Evolutionary conservation across 2,329 filamentous ascomycete genomes (phyloP), one percentile per base, ranked within the genome.

Genomic region (Aspergillus spinulosporus): DNA sequence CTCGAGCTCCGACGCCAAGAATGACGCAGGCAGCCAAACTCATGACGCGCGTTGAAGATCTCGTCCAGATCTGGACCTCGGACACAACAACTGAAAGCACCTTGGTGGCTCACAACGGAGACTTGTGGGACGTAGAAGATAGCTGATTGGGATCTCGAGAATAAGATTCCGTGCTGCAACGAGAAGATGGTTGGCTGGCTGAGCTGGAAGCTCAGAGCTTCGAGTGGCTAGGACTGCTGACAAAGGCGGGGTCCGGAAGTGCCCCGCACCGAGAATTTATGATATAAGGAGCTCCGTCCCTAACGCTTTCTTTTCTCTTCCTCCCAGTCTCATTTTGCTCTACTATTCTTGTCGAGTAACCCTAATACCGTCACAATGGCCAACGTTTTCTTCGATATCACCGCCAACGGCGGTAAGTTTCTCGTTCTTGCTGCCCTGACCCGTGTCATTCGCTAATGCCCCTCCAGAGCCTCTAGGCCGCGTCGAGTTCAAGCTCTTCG

Each of bases 401-500:
- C 32, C 3, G 21, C 21, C n/a, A 21, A 32, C 14, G 14, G 14
- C 32, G 1, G 50, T 52, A 52, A 31, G 42, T 15, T 26, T 6
- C 21, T 21, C 6, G 21, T 21, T 21, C 21, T 21, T 21, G 21
- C 21, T 21, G 21, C 21, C 79, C 91, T 96, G 83, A 76, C 89
- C 79, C 37, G 34, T 40, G 26, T 4, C 6, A 8, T 5, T 32
- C 15, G 26, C 26, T 39, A 28, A 45, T 12, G 2, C 11, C 21
- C 11, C 15, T 34, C 11, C 28, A 56, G 54, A 8, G 6, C 15
- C 54, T 9, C 11, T 36, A 3, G 91, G 88, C 70, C 88, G 88
- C 74, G 89, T 97, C 83, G 89, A 85, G 81, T 95, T 96, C 83
- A 86, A 87, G 69, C 90, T 97, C 75, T 96, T 82, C 83, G 84